Conservation (phyloP, 1,139 yeast genomes). For the Hanseniaspora gamundiae region DNA sequence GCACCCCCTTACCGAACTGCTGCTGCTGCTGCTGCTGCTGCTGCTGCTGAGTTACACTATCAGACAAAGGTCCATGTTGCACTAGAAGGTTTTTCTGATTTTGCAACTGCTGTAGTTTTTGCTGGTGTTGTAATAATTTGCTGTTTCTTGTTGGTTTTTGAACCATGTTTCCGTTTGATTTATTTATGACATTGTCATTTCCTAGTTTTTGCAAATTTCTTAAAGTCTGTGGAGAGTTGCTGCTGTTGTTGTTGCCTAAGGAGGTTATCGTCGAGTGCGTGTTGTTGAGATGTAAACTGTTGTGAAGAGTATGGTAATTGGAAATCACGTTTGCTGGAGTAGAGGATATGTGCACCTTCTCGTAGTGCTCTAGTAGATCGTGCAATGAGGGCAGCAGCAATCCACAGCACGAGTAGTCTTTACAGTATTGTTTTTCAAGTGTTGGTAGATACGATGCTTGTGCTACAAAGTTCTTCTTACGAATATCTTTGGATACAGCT, state of each 20-base stretch:
- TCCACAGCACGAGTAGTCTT: slow-evolving; percentile 94
- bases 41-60: slow-evolving; percentile 9
- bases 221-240: not conserved
- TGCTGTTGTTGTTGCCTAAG: not conserved
- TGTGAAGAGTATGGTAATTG: slow-evolving; percentile 23
- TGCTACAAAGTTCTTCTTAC: slow-evolving; percentile 1
- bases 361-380: slow-evolving; percentile 87
- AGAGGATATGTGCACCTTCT: slow-evolving; percentile 85
- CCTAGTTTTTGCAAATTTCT: too few relatives aligned
- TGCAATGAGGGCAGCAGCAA: slow-evolving; percentile 83
- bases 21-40: slow-evolving; percentile 6
- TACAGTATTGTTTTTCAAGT: slow-evolving; percentile 89
- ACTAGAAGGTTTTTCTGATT: slow-evolving; percentile 5
- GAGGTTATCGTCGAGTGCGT: not conserved
- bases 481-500: not conserved
- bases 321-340: slow-evolving; percentile 37
- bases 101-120: slow-evolving; percentile 6
- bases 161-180: not conserved
- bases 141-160: not conserved
- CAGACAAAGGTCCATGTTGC: slow-evolving; percentile 3
- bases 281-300: not conserved
- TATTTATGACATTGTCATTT: too few relatives aligned
- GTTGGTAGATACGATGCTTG: slow-evolving; percentile 62
- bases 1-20: slow-evolving; percentile 17
- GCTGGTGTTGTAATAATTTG: slow-evolving; percentile 3